These are phyloP conservation scores for Lachancea sp. DNA, from an alignment of 805 yeast genomes.

Conservation along the genomic window DNA sequence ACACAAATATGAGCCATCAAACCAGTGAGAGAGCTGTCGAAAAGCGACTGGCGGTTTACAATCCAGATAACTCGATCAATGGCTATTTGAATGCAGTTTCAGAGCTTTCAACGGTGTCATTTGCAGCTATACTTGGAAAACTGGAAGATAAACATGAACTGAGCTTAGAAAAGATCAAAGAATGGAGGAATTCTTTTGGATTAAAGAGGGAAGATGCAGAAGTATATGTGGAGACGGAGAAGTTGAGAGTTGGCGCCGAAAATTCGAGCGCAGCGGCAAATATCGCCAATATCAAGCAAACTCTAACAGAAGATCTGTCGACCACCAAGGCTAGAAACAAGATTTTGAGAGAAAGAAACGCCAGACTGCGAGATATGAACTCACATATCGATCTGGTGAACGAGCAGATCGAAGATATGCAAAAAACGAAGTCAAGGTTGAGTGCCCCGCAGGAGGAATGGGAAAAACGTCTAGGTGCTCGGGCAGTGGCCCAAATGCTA, in stretches of 20 bases:
- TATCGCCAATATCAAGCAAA: constrained; percentile 11
- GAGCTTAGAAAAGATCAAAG: constrained; percentile 7
- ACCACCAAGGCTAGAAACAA: constrained; percentile 11
- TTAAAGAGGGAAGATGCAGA: constrained; percentile 23
- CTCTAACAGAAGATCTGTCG: constrained; percentile 13
- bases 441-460: constrained; percentile 23
- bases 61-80: constrained; percentile 19
- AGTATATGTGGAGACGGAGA: constrained; percentile 23
- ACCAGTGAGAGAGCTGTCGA: constrained; percentile 1
- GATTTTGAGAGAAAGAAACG: constrained; percentile 16
- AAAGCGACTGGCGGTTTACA: constrained; percentile 5
- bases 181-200: constrained; percentile 14
- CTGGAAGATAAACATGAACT: constrained; percentile 13
- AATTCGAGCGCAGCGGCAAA: constrained; percentile 19
- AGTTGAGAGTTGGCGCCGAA: constrained; percentile 19
- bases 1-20: background rate
- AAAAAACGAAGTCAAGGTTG: constrained; percentile 20
- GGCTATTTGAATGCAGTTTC: constrained; percentile 21
- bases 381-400: constrained; percentile 20
- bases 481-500: constrained; percentile 19
- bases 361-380: constrained; percentile 21
- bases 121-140: constrained; percentile 18
- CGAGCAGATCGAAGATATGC: constrained; percentile 20
- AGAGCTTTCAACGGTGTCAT: constrained; percentile 16
- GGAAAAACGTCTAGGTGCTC: constrained; percentile 23